These are phyloP conservation scores for Calonectria pseudoturangicola DNA, from an alignment of 2,329 filamentous ascomycete genomes.

Conservation along the genomic window DNA sequence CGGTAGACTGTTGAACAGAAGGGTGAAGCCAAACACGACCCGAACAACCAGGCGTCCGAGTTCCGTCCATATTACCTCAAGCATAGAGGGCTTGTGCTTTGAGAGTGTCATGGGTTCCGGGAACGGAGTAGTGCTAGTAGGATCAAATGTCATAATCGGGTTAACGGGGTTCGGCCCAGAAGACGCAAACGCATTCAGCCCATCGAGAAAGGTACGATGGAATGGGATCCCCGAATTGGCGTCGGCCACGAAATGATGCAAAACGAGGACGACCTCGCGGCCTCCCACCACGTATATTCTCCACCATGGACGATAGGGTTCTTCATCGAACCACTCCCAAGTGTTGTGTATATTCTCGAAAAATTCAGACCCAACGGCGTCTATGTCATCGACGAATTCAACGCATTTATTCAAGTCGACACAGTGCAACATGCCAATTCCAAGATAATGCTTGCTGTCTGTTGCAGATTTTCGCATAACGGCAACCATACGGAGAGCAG, in stretches of 20 bases:
- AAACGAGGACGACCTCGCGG: constrained; percentile 40
- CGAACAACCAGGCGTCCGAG: constrained; percentile 21
- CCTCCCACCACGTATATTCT: constrained; percentile 40
- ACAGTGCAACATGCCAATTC: constrained; percentile 32
- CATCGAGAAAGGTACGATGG: constrained; percentile 40
- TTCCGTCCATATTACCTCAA: constrained; percentile 34
- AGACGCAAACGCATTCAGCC: constrained; percentile 31
- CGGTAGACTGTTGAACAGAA: constrained; percentile 37
- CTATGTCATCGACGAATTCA: constrained; percentile 36
- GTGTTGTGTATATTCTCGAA: constrained; percentile 41
- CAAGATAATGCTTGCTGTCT: constrained; percentile 34
- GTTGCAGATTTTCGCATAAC: constrained; percentile 33
- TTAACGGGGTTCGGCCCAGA: not conserved
- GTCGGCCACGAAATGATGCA: constrained; percentile 41
- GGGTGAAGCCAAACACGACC: constrained; percentile 23
- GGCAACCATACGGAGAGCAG: constrained; percentile 43
- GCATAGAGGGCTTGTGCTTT: constrained; percentile 17
- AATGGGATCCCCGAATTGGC: constrained; percentile 40
- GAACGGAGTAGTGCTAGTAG: not conserved
- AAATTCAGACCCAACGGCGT: constrained; percentile 20
- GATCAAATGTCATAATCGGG: constrained; percentile 21
- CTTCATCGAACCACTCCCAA: constrained; percentile 37
- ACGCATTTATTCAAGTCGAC: constrained; percentile 39
- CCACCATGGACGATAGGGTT: constrained; percentile 39
- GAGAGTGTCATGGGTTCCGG: constrained; percentile 32